Conservation (phyloP, 192 early-diverging fungal species). For the Backusella circina region DNA sequence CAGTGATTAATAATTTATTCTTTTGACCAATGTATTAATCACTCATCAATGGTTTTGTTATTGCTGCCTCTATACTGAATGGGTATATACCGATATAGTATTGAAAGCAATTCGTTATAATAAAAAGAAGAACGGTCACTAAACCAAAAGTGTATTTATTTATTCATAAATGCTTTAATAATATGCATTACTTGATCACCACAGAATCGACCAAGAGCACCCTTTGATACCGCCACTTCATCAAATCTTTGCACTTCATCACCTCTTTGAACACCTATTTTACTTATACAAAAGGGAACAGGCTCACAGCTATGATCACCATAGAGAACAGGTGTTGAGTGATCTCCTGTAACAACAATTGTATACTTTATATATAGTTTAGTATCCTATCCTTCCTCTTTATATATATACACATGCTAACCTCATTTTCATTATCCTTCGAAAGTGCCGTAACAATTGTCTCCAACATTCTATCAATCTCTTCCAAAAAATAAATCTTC, state of each 20-base stretch:
- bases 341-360: slow-evolving; percentile 31
- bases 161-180: slow-evolving; percentile 11
- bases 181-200: slow-evolving; percentile 19
- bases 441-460: not conserved
- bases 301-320: slow-evolving; percentile 36
- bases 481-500: slow-evolving; percentile 14
- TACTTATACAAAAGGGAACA: slow-evolving; percentile 23
- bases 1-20: too few species aligned
- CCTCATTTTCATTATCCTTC: not conserved
- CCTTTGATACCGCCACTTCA: slow-evolving; percentile 14
- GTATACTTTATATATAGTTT: slow-evolving; percentile 10
- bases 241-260: slow-evolving; percentile 16
- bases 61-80: too few species aligned
- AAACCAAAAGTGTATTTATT: not conserved
- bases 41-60: too few species aligned
- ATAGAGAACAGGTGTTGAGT: slow-evolving; percentile 30
- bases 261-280: not conserved
- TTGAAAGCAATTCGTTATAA: too few species aligned
- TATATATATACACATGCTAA: not conserved
- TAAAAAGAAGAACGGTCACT: too few species aligned
- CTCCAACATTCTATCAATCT: slow-evolving; percentile 15
- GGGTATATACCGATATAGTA: too few species aligned
- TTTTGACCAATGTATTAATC: too few species aligned
- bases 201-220: slow-evolving; percentile 22
- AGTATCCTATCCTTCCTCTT: not conserved